Conservation (phyloP, 352 stramenopile genomes). For the Saprolegnia parasitica region DNA sequence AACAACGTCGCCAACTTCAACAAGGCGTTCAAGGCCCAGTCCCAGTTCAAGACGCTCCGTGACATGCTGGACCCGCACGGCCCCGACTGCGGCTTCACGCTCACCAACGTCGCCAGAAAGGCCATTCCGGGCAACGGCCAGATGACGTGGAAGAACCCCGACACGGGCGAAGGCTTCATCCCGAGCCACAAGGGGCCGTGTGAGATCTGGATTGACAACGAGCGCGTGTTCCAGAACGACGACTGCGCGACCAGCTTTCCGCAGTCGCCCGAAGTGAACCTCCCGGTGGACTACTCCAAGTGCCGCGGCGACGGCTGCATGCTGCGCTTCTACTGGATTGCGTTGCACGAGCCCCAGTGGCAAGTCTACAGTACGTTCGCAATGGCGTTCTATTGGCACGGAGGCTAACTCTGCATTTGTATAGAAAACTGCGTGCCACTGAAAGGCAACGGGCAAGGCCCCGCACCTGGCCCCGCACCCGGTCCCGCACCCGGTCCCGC, state of each 20-base stretch:
- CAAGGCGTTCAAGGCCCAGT: no score
- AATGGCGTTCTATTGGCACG: no score
- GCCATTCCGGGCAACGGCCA: conserved; percentile 32
- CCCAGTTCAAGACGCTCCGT: no score
- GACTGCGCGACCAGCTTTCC: conserved; percentile 46
- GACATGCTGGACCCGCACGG: not conserved
- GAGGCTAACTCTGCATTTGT: no score
- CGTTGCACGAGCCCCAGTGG: conserved; percentile 36
- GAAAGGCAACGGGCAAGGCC: no score
- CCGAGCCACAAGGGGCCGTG: conserved; percentile 45
- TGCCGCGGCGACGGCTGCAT: conserved; percentile 40
- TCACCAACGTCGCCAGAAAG: conserved; percentile 33
- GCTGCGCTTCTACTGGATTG: conserved; percentile 45
- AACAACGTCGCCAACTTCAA: no score
- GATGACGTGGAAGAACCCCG: conserved; percentile 29
- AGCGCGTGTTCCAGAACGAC: conserved; percentile 36
- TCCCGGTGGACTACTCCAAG: conserved; percentile 47
- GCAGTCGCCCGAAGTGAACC: conserved; percentile 28
- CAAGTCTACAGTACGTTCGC: conserved; percentile 40
- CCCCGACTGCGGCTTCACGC: conserved; percentile 33
- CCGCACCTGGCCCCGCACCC: no score
- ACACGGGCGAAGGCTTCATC: conserved; percentile 28
- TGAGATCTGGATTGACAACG: conserved; percentile 54
- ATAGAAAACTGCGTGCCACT: no score
- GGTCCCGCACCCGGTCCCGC: no score